Evolutionary conservation across 2,329 filamentous ascomycete species (phyloP).

Genomic region (Diaporthe aspalathi): DNA sequence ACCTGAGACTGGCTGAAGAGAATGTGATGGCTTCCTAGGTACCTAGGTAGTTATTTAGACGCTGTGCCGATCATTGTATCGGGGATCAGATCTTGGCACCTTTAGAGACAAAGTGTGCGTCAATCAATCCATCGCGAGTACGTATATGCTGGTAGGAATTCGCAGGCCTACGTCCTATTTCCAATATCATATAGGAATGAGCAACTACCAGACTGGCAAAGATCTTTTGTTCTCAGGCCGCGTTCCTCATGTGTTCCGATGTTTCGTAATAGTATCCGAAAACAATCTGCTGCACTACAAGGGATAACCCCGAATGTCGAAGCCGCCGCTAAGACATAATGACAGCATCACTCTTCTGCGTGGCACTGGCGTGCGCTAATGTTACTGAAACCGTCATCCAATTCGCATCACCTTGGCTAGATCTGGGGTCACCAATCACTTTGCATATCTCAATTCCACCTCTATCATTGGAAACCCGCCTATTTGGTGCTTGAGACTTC

Average conservation of each 20-base stretch:
- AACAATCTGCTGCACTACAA: background rate
- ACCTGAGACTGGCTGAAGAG: too few relatives aligned
- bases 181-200: too few relatives aligned
- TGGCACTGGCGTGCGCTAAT: background rate
- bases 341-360: constrained; percentile 20
- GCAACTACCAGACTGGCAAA: too few relatives aligned
- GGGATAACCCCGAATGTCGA: background rate
- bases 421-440: background rate
- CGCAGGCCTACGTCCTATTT: too few relatives aligned
- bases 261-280: background rate
- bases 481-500: background rate
- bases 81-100: too few relatives aligned
- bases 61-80: too few relatives aligned
- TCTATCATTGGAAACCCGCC: background rate
- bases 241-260: background rate
- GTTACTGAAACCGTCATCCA: background rate
- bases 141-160: too few relatives aligned
- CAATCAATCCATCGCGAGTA: too few relatives aligned
- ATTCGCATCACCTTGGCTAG: background rate
- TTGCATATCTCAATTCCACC: background rate
- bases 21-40: too few relatives aligned
- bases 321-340: constrained; percentile 1
- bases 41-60: too few relatives aligned
- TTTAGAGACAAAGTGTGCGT: too few relatives aligned
- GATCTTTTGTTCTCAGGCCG: too few relatives aligned